These are phyloP conservation scores for Hypomontagnella submonticulosa DNA, from an alignment of 495 filamentous ascomycete species.

Conservation along the genomic window DNA sequence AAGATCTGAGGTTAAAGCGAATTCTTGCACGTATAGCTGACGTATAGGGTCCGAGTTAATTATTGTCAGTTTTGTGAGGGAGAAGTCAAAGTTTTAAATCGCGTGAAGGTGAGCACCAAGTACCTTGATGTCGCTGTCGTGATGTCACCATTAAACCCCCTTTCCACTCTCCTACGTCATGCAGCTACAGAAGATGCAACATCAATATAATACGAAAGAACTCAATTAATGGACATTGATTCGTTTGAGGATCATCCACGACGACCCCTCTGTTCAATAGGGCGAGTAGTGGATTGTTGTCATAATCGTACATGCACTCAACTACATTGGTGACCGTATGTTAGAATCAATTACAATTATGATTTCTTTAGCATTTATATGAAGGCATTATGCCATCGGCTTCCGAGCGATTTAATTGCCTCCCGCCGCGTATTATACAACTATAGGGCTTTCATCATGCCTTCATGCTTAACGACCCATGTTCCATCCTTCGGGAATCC, in stretches of 20 bases:
- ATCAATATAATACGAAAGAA: neutral
- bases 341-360: too few species aligned
- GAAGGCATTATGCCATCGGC: too few species aligned
- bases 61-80: neutral
- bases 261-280: too few species aligned
- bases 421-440: neutral
- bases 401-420: too few species aligned
- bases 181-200: neutral
- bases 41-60: neutral
- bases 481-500: conserved; percentile 36
- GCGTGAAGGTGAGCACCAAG: conserved; percentile 11
- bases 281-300: too few species aligned
- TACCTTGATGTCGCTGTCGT: conserved; percentile 35
- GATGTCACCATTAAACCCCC: conserved; percentile 42
- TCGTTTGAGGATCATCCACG: too few species aligned
- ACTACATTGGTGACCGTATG: too few species aligned
- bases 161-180: conserved; percentile 31
- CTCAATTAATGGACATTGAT: too few species aligned
- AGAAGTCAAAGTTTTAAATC: too few species aligned
- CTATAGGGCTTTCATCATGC: conserved; percentile 32
- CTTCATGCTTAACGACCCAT: conserved; percentile 29
- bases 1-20: too few species aligned
- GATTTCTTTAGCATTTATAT: too few species aligned
- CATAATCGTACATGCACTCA: too few species aligned
- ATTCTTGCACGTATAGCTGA: neutral